phyloP scores from a whole-genome alignment of 2,329 filamentous ascomycete species.

The Seiridium unicorne region DNA sequence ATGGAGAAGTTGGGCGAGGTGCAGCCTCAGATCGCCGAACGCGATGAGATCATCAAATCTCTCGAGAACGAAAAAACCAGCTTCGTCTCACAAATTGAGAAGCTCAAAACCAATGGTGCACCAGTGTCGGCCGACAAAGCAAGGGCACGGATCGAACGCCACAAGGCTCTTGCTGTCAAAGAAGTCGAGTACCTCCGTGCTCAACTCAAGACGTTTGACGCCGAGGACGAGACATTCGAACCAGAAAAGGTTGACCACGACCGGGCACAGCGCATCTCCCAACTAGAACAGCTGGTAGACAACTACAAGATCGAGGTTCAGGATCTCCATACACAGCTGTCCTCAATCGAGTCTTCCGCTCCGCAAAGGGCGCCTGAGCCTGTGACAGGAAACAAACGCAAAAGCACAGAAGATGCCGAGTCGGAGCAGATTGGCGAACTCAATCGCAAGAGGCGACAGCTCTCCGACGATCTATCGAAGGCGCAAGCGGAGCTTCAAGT shows the following conservation, averaged over 20 bases:
- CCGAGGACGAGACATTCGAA: constrained; percentile 84
- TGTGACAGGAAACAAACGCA: constrained; percentile 59
- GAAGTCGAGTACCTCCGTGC: constrained; percentile 93
- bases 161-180: constrained; percentile 81
- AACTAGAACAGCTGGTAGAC: constrained; percentile 84
- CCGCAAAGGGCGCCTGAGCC: constrained; percentile 33
- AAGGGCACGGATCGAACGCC: constrained; percentile 76
- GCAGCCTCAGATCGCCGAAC: constrained; percentile 75
- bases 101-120: constrained; percentile 53
- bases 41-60: constrained; percentile 70
- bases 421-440: constrained; percentile 78
- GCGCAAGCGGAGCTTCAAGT: constrained; percentile 75
- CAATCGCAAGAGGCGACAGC: constrained; percentile 78
- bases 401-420: constrained; percentile 56
- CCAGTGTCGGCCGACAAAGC: constrained; percentile 61
- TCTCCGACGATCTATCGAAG: constrained; percentile 29
- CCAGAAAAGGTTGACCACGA: constrained; percentile 75
- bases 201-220: constrained; percentile 84
- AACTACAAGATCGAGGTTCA: constrained; percentile 82
- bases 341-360: constrained; percentile 53
- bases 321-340: constrained; percentile 71
- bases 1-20: constrained; percentile 76
- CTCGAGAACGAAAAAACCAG: constrained; percentile 69
- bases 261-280: constrained; percentile 71
- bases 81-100: constrained; percentile 69